Base-by-base conservation (phyloP, 2,329 filamentous ascomycete species). In the Iodosphaeria phyllophila region DNA sequence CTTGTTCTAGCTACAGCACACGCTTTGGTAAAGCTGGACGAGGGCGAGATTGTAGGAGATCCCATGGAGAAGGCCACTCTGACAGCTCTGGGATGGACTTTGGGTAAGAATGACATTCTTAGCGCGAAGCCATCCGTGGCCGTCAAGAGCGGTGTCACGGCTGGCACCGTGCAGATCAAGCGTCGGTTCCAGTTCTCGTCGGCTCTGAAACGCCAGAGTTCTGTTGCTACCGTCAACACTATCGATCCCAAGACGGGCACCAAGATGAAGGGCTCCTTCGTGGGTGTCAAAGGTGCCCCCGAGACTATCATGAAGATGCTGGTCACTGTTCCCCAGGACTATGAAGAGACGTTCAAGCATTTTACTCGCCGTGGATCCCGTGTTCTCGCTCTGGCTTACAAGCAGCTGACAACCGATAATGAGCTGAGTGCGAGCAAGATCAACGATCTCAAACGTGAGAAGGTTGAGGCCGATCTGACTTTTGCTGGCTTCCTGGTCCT, bases 61-160 rank as follows among this genome's bases (percentile, higher is more conserved):
- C 89, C 89, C 3, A 98, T 98, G 89, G 89, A 98, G 46, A 95
- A 95, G 53, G 89, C 89, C 22, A 95, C 89, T 2, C 58, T 98
- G 15, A 59, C 64, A 24, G 83, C 86, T 28, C 71, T 98, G 8
- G 84, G 86, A 27, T 98, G 89, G 89, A 73, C 65, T 28, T 64
- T 98, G n/a, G 84, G 84, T 23, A 75, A 71, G 41, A 89, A 92
- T 36, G 86, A 98, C 41, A 73, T 66, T 16, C 64, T 98, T 10
- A 70, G 70, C 15, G 76, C 71, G 47, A 83, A 78, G 45, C 49
- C 58, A 8, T 44, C 51, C 3, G 45, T 53, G 9, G 47, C 55
- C 13, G 47, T 56, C 7, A n/a, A n/a, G n/a, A 52, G 46, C 18
- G 56, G 57, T 6, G 58, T 56, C 16, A 53, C 64, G 20, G 60